Evolutionary conservation across 352 stramenopile species (phyloP).

Genomic region (Phytopythium sindhum): DNA sequence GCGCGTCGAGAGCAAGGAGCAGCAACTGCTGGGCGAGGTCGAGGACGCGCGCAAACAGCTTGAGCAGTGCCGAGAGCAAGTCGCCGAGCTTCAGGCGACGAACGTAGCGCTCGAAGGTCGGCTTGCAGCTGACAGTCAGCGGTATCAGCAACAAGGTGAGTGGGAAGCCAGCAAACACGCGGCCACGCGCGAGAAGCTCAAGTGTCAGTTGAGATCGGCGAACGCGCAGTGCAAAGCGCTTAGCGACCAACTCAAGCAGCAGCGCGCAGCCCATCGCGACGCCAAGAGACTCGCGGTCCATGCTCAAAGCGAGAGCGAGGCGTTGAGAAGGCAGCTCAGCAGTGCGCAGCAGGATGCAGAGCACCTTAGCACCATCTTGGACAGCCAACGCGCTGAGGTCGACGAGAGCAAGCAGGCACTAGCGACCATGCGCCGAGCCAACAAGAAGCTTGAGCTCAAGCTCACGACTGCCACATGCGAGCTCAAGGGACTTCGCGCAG

Average conservation of each 20-base stretch:
- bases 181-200: constrained; percentile 21
- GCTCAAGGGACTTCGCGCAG: constrained; percentile 18
- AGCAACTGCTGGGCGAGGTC: constrained; percentile 19
- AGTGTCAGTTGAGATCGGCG: constrained; percentile 22
- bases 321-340: constrained; percentile 34
- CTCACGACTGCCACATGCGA: constrained; percentile 12
- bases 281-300: constrained; percentile 37
- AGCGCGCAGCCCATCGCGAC: constrained; percentile 24
- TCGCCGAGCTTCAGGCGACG: constrained; percentile 2
- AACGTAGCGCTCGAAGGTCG: constrained; percentile 21
- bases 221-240: constrained; percentile 18
- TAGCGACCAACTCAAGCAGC: constrained; percentile 33
- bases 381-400: constrained; percentile 31
- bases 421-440: constrained; percentile 16
- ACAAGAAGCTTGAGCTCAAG: constrained; percentile 16
- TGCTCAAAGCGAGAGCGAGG: constrained; percentile 28
- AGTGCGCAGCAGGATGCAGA: constrained; percentile 32
- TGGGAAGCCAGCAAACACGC: constrained; percentile 26
- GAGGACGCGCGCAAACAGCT: constrained; percentile 16
- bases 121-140: constrained; percentile 8
- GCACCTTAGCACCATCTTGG: constrained; percentile 38
- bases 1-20: constrained; percentile 38
- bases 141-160: background rate
- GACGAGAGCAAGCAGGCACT: constrained; percentile 24
- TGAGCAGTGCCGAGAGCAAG: constrained; percentile 6